Evolutionary conservation across 345 rosid species (phyloP).

Genomic region (Eucalyptus shirleyi): DNA sequence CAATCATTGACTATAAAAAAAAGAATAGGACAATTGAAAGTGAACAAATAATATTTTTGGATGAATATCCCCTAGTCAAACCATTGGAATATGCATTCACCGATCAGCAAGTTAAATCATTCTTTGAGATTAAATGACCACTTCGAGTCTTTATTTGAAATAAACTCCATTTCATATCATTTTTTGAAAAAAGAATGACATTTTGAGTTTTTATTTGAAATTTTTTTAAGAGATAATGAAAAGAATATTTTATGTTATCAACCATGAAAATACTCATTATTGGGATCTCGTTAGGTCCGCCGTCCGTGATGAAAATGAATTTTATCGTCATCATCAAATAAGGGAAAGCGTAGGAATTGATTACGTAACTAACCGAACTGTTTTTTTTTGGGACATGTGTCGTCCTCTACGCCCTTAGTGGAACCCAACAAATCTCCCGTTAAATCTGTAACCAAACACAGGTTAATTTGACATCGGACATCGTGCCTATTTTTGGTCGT

Average conservation of each 20-base stretch:
- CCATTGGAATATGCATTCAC: too few species aligned
- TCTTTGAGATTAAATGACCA: too few species aligned
- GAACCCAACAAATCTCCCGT: neutral
- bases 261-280: neutral
- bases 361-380: neutral
- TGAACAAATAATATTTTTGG: too few species aligned
- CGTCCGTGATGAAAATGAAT: neutral
- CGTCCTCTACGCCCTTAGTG: neutral
- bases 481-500: neutral
- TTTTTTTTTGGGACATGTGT: neutral
- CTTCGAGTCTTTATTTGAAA: too few species aligned
- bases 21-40: too few species aligned
- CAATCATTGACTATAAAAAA: too few species aligned
- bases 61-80: too few species aligned
- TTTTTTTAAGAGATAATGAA: neutral
- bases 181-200: too few species aligned
- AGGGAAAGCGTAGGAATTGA: neutral
- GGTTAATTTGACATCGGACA: neutral
- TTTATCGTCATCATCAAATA: neutral
- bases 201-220: neutral
- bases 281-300: neutral
- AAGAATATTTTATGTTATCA: neutral
- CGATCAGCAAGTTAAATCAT: rapidly evolving
- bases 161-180: too few species aligned
- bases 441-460: neutral